phyloP scores from a whole-genome alignment of 345 rosid genomes.

The Euphorbia lathyris region DNA sequence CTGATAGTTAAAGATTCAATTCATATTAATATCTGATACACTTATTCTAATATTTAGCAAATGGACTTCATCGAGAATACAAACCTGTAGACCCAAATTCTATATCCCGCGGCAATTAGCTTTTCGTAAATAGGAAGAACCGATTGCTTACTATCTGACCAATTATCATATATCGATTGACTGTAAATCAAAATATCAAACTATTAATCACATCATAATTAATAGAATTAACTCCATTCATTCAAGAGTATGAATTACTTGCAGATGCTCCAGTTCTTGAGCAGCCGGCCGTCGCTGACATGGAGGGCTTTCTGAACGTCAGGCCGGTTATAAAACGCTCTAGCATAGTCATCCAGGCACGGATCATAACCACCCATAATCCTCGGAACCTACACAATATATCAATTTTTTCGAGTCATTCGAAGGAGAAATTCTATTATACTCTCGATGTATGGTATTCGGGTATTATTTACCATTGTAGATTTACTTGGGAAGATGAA shows the following conservation, averaged over 20 bases:
- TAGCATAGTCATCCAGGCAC: conserved; percentile 71
- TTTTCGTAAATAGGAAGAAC: conserved; percentile 84
- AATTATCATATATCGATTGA: conserved; percentile 39
- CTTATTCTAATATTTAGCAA: too few relatives aligned
- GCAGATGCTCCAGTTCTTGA: conserved; percentile 91
- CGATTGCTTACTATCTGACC: conserved; percentile 55
- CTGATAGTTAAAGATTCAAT: too few relatives aligned
- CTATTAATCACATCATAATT: neutral
- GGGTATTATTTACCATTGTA: conserved; percentile 40
- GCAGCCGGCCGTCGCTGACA: conserved; percentile 56
- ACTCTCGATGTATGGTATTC: too few relatives aligned
- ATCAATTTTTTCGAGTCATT: neutral
- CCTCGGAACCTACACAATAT: conserved; percentile 54
- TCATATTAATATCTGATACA: too few relatives aligned
- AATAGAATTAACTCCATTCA: too few relatives aligned
- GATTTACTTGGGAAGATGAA: conserved; percentile 39
- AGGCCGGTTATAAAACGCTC: conserved; percentile 62
- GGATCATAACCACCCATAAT: conserved; percentile 85
- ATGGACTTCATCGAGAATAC: too few relatives aligned
- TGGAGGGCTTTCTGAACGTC: conserved; percentile 88
- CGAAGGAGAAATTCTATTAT: too few relatives aligned
- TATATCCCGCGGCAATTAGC: conserved; percentile 66
- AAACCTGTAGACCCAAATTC: conserved; percentile 94
- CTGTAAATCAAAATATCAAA: conserved; percentile 32
- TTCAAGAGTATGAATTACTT: conserved; percentile 42